Evolutionary conservation across 2,329 filamentous ascomycete species (phyloP), one percentile per base, ranked within the genome.

Genomic region (Exophiala bonariae): DNA sequence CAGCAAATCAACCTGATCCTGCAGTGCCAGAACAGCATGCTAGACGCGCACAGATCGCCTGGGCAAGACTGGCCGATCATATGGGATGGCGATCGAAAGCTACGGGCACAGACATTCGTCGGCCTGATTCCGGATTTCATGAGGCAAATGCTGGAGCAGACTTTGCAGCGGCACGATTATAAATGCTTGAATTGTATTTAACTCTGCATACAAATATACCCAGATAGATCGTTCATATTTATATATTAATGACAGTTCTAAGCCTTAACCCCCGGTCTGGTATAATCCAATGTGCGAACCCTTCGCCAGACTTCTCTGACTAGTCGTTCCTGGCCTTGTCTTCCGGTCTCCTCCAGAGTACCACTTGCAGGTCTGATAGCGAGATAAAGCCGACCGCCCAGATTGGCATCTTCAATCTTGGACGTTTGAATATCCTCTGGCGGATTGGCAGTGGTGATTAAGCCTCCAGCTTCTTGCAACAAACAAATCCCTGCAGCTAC

Each of bases 401-500:
- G 65, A 41, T 73, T 75, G 1, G 79, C 80, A 8, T 82, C 78
- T 18, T 52, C 28, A 33, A 55, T 50, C 10, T 16, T 32, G 2
- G 76, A 79, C 1, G 72, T 81, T 9, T 74, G 72, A 10, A 69
- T 65, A 54, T 86, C 71, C 31, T 75, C 65, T 0, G 86, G 86
- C 2, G 86, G 85, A 57, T 89, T 89, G 0, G 85, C 86, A 3
- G 82, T 86, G 0, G 86, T 90, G 16, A 89, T 75, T 3, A 90
- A 64, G 0, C 87, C 87, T 1, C 86, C 86, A 2, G 87, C 86
- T 68, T 90, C 86, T 47, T 83, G 71, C 1, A 90, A 68, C 32
- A 90, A 82, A 3, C 83, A 85, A 49, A 89, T 82, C 2, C 86
- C 86, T 10, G 86, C 87, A 2, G 86, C 85, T 3, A 89, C 86